Evolutionary conservation across 177 flowering plant genomes (phyloP).

Genomic region (Vitis hybrid): DNA sequence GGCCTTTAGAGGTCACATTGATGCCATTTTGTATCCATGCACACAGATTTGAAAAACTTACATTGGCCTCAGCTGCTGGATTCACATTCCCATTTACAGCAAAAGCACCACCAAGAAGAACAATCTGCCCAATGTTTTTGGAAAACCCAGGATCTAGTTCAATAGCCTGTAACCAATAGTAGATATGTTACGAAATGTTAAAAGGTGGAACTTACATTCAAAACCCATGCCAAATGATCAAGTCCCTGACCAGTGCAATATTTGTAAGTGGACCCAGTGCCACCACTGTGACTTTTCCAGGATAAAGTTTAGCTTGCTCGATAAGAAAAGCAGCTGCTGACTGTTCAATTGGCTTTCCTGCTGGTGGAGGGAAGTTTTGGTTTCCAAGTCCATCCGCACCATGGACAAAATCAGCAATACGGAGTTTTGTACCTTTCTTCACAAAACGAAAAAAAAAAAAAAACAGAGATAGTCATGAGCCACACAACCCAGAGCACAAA

Average conservation of each 20-base stretch:
- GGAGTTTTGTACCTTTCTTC: slow-evolving; percentile 88
- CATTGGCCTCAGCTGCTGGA: slow-evolving; percentile 98
- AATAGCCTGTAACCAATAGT: slow-evolving; percentile 54
- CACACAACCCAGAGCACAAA: not conserved
- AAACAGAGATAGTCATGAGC: not conserved
- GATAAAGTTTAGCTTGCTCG: slow-evolving; percentile 63
- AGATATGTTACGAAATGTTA: not conserved
- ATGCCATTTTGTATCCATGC: no score
- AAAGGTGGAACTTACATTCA: not conserved
- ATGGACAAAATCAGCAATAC: slow-evolving; percentile 93
- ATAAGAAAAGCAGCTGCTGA: slow-evolving; percentile 74
- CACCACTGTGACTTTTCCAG: slow-evolving; percentile 83
- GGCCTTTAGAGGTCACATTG: no score
- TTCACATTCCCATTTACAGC: slow-evolving; percentile 91
- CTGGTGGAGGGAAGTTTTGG: slow-evolving; percentile 83
- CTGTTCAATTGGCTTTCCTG: slow-evolving; percentile 62
- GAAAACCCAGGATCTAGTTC: slow-evolving; percentile 71
- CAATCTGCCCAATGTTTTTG: slow-evolving; percentile 71
- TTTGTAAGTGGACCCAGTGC: slow-evolving; percentile 95
- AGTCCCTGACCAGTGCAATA: slow-evolving; percentile 72
- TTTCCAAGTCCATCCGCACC: slow-evolving; percentile 94
- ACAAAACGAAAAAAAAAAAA: slow-evolving; percentile 18
- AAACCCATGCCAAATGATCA: slow-evolving; percentile 6
- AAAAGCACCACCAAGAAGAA: slow-evolving; percentile 94
- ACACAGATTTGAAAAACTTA: slow-evolving; percentile 29